These are phyloP conservation scores for Ceratocystiopsis sp. DNA, from an alignment of 2,329 filamentous ascomycete species.

Conservation along the genomic window DNA sequence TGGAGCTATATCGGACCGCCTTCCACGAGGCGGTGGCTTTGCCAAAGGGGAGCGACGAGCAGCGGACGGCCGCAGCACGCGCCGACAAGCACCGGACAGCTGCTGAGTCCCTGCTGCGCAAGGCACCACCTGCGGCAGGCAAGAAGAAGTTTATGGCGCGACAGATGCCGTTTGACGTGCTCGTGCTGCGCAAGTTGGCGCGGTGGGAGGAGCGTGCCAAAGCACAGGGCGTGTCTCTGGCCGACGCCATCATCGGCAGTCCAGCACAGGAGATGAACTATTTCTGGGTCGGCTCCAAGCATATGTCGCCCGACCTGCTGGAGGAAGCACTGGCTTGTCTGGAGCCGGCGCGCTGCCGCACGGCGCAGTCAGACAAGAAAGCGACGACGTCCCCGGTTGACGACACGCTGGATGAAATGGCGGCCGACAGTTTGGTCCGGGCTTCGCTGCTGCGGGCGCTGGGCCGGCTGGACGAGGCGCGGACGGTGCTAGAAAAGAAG, in stretches of 20 bases:
- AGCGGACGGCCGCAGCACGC: conserved; percentile 4
- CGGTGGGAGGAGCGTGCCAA: conserved; percentile 76
- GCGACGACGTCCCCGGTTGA: conserved; percentile 36
- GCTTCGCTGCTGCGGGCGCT: conserved; percentile 49
- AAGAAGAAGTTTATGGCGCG: conserved; percentile 82
- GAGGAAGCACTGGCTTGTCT: conserved; percentile 45
- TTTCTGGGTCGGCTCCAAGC: conserved; percentile 78
- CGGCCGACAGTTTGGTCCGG: conserved; percentile 48
- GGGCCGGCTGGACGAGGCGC: conserved; percentile 46
- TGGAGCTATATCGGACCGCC: conserved; percentile 63
- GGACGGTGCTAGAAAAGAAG: conserved; percentile 42
- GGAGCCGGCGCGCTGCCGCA: conserved; percentile 45
- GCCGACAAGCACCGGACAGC: conserved; percentile 41
- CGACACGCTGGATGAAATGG: conserved; percentile 44
- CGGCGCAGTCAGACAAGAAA: conserved; percentile 20
- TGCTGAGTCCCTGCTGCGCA: conserved; percentile 53
- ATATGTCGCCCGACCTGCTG: conserved; percentile 53
- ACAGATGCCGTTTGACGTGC: conserved; percentile 78
- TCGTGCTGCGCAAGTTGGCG: conserved; percentile 63
- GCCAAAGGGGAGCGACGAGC: conserved; percentile 13
- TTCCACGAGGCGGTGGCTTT: conserved; percentile 17
- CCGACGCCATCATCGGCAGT: conserved; percentile 65
- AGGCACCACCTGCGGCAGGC: conserved; percentile 56
- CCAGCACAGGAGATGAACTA: conserved; percentile 85
- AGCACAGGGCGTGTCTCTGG: conserved; percentile 46